Base-by-base conservation (phyloP, 352 stramenopile genomes). In the Sclerospora graminicola region DNA sequence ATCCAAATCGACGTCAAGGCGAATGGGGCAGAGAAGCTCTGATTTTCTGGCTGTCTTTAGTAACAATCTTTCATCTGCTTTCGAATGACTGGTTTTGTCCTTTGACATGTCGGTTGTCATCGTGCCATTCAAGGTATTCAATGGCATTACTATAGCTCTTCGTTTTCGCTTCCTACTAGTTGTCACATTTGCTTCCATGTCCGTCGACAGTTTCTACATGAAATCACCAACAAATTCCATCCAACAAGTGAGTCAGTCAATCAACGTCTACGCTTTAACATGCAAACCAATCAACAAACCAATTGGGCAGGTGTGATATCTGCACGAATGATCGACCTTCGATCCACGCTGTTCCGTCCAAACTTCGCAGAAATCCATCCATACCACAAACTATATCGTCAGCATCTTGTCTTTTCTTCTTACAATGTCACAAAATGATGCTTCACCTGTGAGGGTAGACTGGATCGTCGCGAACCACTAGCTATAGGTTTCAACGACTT, bases 1-100 rank as follows among this genome's bases (percentile, higher is more conserved):
- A 42, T 87, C 68, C 34, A 84, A 57, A 28, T 91, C 73, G 13
- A 91, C 63, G 32, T 91, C 76, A 24, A 91, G 63, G 11, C 79
- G 76, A 33, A 91, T 77, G 8, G 79, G 76, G 24, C 73, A 84
- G 10, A 91, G 66, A 48, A 69, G 30, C 30, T 89, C 77, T 2
- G 35, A 29, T 4, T n/a, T n/a, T n/a, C 53, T 61, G 1, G 57
- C 36, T 23, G 28, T 31, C 34, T 54, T 63, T 31, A 47, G 37
- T 31, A 48, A n/a, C n/a, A n/a, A n/a, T n/a, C n/a, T n/a, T n/a
- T n/a, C n/a, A n/a, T n/a, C n/a, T n/a, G n/a, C n/a, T n/a, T n/a
- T n/a, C n/a, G n/a, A n/a, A n/a, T n/a, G n/a, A 11, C 15, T 30
- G 1, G 4, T 30, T 19, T 53, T 44, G 1, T 42, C 42, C 10